These are phyloP conservation scores for Paramarasmius palmivorus DNA, from an alignment of 1,284 basidiomycete species.

Conservation along the genomic window DNA sequence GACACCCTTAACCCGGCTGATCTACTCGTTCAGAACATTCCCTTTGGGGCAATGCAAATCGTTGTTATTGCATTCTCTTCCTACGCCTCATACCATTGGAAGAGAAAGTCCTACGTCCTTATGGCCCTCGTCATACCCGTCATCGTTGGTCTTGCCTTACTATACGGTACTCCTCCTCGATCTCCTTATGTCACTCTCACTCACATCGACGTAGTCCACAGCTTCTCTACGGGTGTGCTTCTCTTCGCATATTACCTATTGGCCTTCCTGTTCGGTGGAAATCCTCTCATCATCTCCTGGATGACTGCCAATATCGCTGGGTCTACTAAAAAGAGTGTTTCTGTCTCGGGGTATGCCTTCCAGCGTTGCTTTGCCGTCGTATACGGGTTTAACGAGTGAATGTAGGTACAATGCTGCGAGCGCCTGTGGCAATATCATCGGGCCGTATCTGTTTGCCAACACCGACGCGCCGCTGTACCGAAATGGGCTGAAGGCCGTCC, in stretches of 20 bases:
- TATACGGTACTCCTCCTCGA: constrained; percentile 11
- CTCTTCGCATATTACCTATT: constrained; percentile 20
- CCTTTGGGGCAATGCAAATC: constrained; percentile 18
- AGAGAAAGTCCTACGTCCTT: constrained; percentile 13
- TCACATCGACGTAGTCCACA: not conserved
- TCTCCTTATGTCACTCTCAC: not conserved
- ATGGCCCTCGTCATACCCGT: constrained; percentile 13
- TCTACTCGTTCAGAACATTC: constrained; percentile 11
- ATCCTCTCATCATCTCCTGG: constrained; percentile 19
- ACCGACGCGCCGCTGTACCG: constrained; percentile 13
- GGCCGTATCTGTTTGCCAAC: constrained; percentile 16
- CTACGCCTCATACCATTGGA: constrained; percentile 9
- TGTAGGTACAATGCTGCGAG: constrained; percentile 15
- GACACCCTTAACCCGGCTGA: too few relatives aligned
- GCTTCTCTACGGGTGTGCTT: constrained; percentile 6
- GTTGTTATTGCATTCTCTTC: constrained; percentile 15
- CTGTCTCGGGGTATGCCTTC: constrained; percentile 2
- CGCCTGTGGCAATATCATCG: constrained; percentile 19
- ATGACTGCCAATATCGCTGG: constrained; percentile 19
- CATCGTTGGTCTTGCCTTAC: constrained; percentile 15
- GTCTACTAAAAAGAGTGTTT: constrained; percentile 18
- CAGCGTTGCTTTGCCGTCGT: not conserved
- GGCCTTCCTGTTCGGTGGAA: constrained; percentile 16
- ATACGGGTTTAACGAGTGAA: not conserved
- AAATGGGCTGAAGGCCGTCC: constrained; percentile 11